Evolutionary conservation across 306 rosid genomes (phyloP).

Genomic region (Betula pendula): DNA sequence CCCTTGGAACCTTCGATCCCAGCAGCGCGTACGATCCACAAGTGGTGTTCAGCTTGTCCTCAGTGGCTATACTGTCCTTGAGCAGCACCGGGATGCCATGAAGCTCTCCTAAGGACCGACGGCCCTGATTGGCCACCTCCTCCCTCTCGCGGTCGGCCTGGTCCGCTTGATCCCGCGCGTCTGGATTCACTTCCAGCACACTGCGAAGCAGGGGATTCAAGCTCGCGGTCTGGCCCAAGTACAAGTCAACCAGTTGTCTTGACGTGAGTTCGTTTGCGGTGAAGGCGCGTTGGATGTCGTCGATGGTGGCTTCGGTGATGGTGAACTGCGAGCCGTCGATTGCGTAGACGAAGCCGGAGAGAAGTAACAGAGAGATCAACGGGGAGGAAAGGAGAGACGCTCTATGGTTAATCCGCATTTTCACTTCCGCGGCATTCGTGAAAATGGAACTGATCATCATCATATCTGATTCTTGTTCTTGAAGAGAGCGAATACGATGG

Average conservation of each 20-base stretch:
- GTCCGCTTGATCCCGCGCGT: slow-evolving; percentile 58
- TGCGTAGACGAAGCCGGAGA: slow-evolving; percentile 8
- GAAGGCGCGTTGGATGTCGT: slow-evolving; percentile 53
- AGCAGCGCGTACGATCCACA: slow-evolving; percentile 62
- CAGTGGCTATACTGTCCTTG: slow-evolving; percentile 59
- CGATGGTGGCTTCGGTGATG: slow-evolving; percentile 54
- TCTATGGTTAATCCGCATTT: background rate
- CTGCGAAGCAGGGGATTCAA: slow-evolving; percentile 56
- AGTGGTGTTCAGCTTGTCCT: slow-evolving; percentile 56
- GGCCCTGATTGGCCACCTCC: background rate
- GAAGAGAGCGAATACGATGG: no score
- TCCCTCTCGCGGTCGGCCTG: slow-evolving; percentile 53
- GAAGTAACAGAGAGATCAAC: background rate
- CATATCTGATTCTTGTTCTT: no score
- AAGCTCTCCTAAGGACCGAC: slow-evolving; percentile 23
- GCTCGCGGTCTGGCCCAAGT: slow-evolving; percentile 37
- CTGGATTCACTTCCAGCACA: slow-evolving; percentile 72
- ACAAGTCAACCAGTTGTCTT: slow-evolving; percentile 45
- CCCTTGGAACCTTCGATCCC: slow-evolving; percentile 59
- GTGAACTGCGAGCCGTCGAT: slow-evolving; percentile 22
- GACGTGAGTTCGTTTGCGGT: slow-evolving; percentile 41
- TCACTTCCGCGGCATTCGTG: no score
- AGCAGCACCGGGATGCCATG: slow-evolving; percentile 69
- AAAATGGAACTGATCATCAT: no score
- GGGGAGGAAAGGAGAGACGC: background rate